These are phyloP conservation scores for Nicotiana knightiana DNA, from an alignment of 257 asterid species.

Conservation along the genomic window DNA sequence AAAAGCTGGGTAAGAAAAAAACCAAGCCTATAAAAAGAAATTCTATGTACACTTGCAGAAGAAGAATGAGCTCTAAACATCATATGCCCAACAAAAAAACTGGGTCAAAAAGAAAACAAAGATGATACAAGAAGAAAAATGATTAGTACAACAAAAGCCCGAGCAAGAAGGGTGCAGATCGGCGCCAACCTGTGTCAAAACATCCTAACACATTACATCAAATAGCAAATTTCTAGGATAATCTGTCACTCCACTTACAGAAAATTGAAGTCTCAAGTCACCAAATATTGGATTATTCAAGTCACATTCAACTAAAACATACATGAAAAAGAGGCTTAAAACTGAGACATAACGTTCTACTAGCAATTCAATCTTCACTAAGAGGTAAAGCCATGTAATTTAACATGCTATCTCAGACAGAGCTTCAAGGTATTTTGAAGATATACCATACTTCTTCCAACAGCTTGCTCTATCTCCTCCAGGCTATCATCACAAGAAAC, in stretches of 20 bases:
- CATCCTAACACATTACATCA: slow-evolving; percentile 52
- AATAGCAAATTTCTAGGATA: slow-evolving; percentile 26
- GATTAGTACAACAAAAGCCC: slow-evolving; percentile 30
- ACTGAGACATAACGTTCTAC: slow-evolving; percentile 31
- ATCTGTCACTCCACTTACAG: slow-evolving; percentile 38
- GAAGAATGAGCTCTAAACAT: slow-evolving; percentile 16
- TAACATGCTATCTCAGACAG: slow-evolving; percentile 23
- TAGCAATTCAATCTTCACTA: slow-evolving; percentile 26
- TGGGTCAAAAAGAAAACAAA: slow-evolving; percentile 12
- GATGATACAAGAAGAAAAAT: slow-evolving; percentile 16
- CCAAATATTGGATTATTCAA: slow-evolving; percentile 29
- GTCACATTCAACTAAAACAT: slow-evolving; percentile 29
- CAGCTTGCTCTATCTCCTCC: slow-evolving; percentile 34
- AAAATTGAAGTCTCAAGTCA: slow-evolving; percentile 34
- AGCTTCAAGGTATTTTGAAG: slow-evolving; percentile 24
- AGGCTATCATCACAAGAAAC: slow-evolving; percentile 32
- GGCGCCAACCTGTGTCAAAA: slow-evolving; percentile 32
- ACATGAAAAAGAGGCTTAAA: slow-evolving; percentile 25
- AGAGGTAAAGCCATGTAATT: slow-evolving; percentile 32
- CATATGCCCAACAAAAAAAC: slow-evolving; percentile 30
- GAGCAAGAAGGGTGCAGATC: slow-evolving; percentile 28
- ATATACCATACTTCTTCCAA: slow-evolving; percentile 32
- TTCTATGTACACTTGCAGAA: slow-evolving; percentile 31
- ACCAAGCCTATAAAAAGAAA: slow-evolving; percentile 6
- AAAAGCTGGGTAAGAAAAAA: slow-evolving; percentile 14